Base-by-base conservation (phyloP, 108 stramenopile genomes). In the Cyclotella baltica region DNA sequence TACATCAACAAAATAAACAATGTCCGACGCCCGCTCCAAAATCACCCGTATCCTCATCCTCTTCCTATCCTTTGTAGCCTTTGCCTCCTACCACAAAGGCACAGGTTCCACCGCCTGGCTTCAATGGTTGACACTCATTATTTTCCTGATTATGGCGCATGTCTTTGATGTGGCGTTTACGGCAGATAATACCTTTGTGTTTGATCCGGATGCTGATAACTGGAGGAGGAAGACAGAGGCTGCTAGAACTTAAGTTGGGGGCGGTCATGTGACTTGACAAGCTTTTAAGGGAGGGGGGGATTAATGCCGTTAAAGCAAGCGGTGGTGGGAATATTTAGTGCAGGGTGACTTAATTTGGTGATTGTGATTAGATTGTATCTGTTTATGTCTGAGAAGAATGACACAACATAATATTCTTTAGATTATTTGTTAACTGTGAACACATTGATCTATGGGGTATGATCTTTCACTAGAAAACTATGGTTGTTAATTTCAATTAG, bases 151-250 rank as follows among this genome's bases (percentile, higher is more conserved):
- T 55, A 93, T 96, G 65, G 75, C 76, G 13, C 68, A 88, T 34
- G 76, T 89, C 68, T 96, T 96, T 78, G 95, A 96, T 62, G 35
- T 88, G 35, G 61, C 86, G 29, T 96, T 96, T 76, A 93, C 92
- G 52, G 72, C 92, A 62, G 82, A 83, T 4, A 83, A 77, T 64
- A 90, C 70, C 55, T 96, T 93, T 72, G 85, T 96, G 67, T 96
- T 96, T 80, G 95, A 96, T 81, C 95, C 95, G 22, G 94, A 96
- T 92, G 94, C 94, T 2, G 94, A 95, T 61, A 95, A 95, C 70
- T 95, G 94, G 94, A 84, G 94, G 86, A 89, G 94, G 78, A 95
- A 95, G 81, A 92, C 90, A 37, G 94, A 87, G 72, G 86, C 86
- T 50, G 62, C 62, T 57, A 69, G 75, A 27, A 53, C 55, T 30